phyloP scores from a whole-genome alignment of 2,329 filamentous ascomycete genomes.

The Talaromyces sp. region DNA sequence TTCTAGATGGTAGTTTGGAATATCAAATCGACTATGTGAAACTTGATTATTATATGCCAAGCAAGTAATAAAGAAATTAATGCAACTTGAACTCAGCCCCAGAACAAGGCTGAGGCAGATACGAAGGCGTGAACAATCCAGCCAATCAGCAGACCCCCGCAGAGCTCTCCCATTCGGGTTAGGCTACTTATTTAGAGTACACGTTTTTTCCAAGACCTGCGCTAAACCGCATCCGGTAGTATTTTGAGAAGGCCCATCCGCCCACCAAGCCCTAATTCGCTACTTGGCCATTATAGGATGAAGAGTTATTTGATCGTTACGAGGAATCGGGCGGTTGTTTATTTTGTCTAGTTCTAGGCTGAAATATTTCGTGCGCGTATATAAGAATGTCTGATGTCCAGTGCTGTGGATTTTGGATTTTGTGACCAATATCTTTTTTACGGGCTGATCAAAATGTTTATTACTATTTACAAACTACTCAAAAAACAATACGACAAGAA shows the following conservation, averaged over 20 bases:
- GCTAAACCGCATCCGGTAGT: neutral
- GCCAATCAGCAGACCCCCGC: neutral
- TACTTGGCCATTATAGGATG: neutral
- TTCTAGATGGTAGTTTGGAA: neutral
- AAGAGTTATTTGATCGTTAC: neutral
- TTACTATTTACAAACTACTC: neutral
- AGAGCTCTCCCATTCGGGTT: neutral
- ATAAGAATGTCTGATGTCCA: neutral
- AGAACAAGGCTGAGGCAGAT: neutral
- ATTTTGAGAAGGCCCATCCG: neutral
- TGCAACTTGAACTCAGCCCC: neutral
- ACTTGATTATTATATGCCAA: neutral
- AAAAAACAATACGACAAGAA: neutral
- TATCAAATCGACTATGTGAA: neutral
- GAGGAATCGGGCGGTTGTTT: neutral
- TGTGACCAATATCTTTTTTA: neutral
- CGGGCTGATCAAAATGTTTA: neutral
- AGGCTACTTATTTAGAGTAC: neutral
- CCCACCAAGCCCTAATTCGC: neutral
- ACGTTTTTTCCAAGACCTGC: neutral
- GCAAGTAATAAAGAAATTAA: neutral
- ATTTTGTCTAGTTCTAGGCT: neutral
- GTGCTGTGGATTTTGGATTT: neutral
- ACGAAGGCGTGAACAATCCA: neutral
- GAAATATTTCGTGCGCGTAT: neutral